Conservation (phyloP, 2,329 filamentous ascomycete genomes). For the Pseudogymnoascus sp. region DNA sequence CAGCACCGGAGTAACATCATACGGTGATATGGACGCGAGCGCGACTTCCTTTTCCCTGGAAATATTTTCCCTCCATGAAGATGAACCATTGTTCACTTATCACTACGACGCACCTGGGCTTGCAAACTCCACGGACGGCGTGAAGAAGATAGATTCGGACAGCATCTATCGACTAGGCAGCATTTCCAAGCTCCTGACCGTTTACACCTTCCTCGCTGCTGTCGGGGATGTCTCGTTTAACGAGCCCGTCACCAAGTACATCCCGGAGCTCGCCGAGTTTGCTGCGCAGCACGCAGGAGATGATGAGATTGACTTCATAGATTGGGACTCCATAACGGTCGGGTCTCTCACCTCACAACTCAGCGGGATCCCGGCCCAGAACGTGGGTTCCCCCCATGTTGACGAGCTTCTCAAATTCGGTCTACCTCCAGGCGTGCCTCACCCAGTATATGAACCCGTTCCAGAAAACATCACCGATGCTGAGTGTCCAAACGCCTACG, state of each 20-base stretch:
- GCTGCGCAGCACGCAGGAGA: slow-evolving; percentile 10
- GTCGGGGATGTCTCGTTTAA: slow-evolving; percentile 34
- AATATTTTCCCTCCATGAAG: slow-evolving; percentile 31
- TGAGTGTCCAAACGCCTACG: neutral
- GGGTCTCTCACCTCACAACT: slow-evolving; percentile 19
- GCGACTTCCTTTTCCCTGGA: slow-evolving; percentile 32
- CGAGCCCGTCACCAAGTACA: slow-evolving; percentile 34
- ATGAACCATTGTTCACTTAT: slow-evolving; percentile 28
- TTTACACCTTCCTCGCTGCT: slow-evolving; percentile 35
- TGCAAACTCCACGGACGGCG: slow-evolving; percentile 25
- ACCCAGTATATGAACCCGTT: neutral
- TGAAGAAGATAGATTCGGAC: slow-evolving; percentile 31
- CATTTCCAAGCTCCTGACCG: slow-evolving; percentile 38
- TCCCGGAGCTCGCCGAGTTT: slow-evolving; percentile 32
- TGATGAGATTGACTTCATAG: slow-evolving; percentile 16
- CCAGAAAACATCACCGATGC: neutral
- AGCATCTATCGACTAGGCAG: slow-evolving; percentile 36
- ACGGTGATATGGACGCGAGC: slow-evolving; percentile 1
- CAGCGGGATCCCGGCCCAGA: neutral
- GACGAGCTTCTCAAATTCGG: neutral
- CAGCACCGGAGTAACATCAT: neutral
- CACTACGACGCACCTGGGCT: slow-evolving; percentile 30
- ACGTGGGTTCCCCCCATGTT: neutral
- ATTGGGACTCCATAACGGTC: slow-evolving; percentile 20
- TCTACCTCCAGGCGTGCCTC: neutral